Percentiles rank a stretch among this genome's conserved stretches.
Evolutionary conservation across 2,329 filamentous ascomycete genomes (phyloP).

Genomic region (Ophiocordyceps robertsii): DNA sequence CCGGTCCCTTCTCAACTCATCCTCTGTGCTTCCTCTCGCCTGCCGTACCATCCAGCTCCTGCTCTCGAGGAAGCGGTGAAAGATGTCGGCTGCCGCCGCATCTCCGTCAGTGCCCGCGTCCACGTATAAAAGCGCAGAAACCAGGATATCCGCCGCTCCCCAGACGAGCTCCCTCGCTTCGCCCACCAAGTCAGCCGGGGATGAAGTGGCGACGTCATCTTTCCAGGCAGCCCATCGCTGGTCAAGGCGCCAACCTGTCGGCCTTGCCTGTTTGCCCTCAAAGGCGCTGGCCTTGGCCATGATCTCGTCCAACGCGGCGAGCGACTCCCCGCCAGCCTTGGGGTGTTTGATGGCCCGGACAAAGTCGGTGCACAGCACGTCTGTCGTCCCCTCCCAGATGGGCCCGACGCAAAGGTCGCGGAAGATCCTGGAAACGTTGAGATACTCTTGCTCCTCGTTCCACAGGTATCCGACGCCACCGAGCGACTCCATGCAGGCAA

Average conservation of each 20-base stretch:
- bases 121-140: slow-evolving; percentile 26
- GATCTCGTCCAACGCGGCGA: slow-evolving; percentile 30
- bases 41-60: slow-evolving; percentile 9
- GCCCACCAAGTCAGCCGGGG: slow-evolving; percentile 26
- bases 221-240: slow-evolving; percentile 27
- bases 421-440: slow-evolving; percentile 54
- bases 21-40: slow-evolving; percentile 6
- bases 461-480: slow-evolving; percentile 55
- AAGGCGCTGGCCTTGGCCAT: slow-evolving; percentile 14
- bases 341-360: slow-evolving; percentile 33
- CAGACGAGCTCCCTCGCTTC: slow-evolving; percentile 32
- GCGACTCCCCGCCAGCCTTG: slow-evolving; percentile 18
- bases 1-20: slow-evolving; percentile 17
- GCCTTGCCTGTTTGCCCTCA: slow-evolving; percentile 10
- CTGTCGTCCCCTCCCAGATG: slow-evolving; percentile 64
- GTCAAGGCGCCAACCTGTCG: slow-evolving; percentile 14
- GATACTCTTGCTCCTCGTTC: slow-evolving; percentile 46
- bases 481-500: slow-evolving; percentile 48
- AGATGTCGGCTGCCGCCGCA: slow-evolving; percentile 22
- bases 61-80: slow-evolving; percentile 22
- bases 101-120: slow-evolving; percentile 25
- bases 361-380: slow-evolving; percentile 47
- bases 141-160: slow-evolving; percentile 27
- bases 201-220: slow-evolving; percentile 17
- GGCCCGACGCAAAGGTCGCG: slow-evolving; percentile 50